Base-by-base conservation (phyloP, 2,329 filamentous ascomycete genomes). In the Penicillium sp. region DNA sequence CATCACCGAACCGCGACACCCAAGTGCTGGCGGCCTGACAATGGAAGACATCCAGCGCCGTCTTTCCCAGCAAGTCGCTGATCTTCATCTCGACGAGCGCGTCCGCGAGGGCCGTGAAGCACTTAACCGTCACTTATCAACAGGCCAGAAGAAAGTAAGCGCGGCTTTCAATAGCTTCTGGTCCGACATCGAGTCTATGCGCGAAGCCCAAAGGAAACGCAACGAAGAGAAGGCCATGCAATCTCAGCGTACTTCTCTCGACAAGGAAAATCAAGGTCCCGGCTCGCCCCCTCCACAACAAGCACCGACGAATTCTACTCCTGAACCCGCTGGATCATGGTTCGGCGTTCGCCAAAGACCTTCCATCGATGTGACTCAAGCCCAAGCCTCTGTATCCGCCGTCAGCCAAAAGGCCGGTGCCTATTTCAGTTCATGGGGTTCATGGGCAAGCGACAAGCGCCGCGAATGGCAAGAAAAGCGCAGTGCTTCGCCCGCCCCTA, bases 21-120 rank as follows among this genome's bases (percentile, higher is more conserved):
- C 95, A 3, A 97, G 92, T 75, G 93, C 93, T 0, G 95, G 95
- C 28, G 94, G 93, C 0, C 83, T 99, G 22, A 93, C 90, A 1
- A 93, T 99, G 64, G 95, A 98, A 68, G 95, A 99, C 74, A 89
- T 99, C 13, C 94, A 97, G 74, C 86, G 95, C 54, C 86, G 95
- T 26, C 85, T 99, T 37, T 88, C 92, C 38, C 91, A 96, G 75
- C 95, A 98, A 78, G 91, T 99, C 53, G 90, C 94, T 67, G 94
- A 98, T 63, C 84, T 98, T 52, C 93, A 98, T 74, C 84, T 98
- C 1, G 95, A 99, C 74, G 95, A 98, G 74, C 87, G 91, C 8
- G 87, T 98, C 60, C 89, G 91, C 0, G 89, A 91, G 62, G 91
- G 93, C 8, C 86, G 88, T 57, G 95, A 98, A 75, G 90, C 89